Evolutionary conservation across 139 green algal species (phyloP).

Genomic region (Parachlorella kessleri): DNA sequence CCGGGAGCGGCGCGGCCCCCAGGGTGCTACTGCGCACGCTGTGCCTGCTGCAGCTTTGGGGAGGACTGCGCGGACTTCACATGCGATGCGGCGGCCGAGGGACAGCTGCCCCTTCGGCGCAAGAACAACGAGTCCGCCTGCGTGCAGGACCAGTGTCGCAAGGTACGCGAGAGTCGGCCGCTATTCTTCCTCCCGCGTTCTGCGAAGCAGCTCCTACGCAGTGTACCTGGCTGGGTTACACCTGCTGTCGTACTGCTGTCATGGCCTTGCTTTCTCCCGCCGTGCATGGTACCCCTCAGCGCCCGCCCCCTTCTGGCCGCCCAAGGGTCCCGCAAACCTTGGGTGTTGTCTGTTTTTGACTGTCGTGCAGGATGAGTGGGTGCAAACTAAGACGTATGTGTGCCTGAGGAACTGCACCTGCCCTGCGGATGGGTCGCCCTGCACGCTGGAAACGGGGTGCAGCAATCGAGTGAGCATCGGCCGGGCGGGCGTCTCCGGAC

Average conservation of each 20-base stretch:
- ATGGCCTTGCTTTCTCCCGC: no score
- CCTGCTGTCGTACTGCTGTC: no score
- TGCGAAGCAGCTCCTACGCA: no score
- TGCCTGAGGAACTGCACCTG: conserved; percentile 39
- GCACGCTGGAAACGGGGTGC: conserved; percentile 24
- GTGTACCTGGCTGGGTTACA: no score
- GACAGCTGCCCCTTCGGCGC: not conserved
- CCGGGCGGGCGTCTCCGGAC: no score
- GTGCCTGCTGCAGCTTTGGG: conserved; percentile 9
- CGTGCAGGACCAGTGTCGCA: conserved; percentile 35
- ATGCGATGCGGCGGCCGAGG: conserved; percentile 9
- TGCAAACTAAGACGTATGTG: not conserved
- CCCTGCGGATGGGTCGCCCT: conserved; percentile 22
- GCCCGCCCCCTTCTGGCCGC: not conserved
- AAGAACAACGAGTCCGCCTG: conserved; percentile 1
- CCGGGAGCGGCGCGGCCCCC: no score
- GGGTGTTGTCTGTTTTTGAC: no score
- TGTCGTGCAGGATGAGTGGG: conserved; percentile 25
- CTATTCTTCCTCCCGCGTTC: no score
- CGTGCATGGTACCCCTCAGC: no score
- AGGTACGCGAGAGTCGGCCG: conserved; percentile 8
- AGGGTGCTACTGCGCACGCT: no score
- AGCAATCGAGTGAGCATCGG: conserved; percentile 7
- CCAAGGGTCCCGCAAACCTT: no score
- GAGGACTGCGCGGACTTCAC: conserved; percentile 27